Base-by-base conservation (phyloP, 306 rosid genomes). In the Luffa acutangula region DNA sequence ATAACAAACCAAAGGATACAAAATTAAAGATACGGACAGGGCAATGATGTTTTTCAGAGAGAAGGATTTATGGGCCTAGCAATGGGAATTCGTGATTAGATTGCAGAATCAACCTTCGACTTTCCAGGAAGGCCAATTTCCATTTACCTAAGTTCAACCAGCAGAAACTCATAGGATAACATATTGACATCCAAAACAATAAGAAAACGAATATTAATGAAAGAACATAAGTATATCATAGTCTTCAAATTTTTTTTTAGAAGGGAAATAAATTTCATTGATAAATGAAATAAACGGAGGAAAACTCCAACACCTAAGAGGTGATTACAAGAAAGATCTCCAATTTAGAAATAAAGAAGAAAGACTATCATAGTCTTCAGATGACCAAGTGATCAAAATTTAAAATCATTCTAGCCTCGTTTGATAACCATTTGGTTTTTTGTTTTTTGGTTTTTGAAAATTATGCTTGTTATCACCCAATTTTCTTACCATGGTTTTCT, bases 21-120 rank as follows among this genome's bases (percentile, higher is more conserved):
- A 49, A 31, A 42, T 7, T 43, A 59, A 6, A 75, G 70, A 63
- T 66, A 65, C 33, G 73, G 84, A 80, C 48, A 71, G 53, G 15
- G 77, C 20, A 72, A 14, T 48, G 53, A 69, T 31, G 45, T 49
- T 73, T 72, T 49, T 49, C 78, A 73, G 3, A 73, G 11, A 71
- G 5, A 39, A 10, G 9, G n/a, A 21, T 71, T 45, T 21, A 25
- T 71, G 39, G n/a, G n/a, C 57, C 17, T 45, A 71, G 11, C 41
- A 46, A 6, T 15, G 3, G 76, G 57, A 71, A 45, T 20, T 70
- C 3, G 45, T 25, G 56, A 73, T 60, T 33, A 42, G 18, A 69
- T 4, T 21, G n/a, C 25, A 18, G 20, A 37, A 21, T 67, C 18
- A 45, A 54, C 37, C 1, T 20, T 43, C 41, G 4, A n/a, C 77